Evolutionary conservation across 371 early-diverging fungal species (phyloP), one percentile per base, ranked within the genome.

Genomic region (Mortierella sp.): DNA sequence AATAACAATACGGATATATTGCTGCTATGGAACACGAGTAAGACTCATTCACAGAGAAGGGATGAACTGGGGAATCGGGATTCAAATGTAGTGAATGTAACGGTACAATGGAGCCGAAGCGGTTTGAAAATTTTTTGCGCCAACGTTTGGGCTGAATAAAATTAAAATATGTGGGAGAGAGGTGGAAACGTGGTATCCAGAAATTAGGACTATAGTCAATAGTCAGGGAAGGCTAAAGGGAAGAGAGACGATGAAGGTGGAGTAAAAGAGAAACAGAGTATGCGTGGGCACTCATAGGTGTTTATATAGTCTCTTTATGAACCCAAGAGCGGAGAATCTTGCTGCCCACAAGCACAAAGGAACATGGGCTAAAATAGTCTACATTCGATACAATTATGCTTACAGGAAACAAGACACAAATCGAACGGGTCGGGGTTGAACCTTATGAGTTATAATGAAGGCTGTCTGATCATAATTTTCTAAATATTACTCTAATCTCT

Each of bases 341-440:
- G 38, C 40, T 4, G 21, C 38, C 19, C n/a, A 28, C 2, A 28
- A 8, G 60, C 33, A 38, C 4, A 16, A n/a, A 32, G 38, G 38
- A 59, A 38, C 21, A 15, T 32, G 32, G 36, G 58, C 13, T 11
- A 62, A 21, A 40, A 38, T 15, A 32, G 28, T 28, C 28, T 28
- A 28, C 28, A 28, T 28, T 1, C 28, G 28, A 28, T 28, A 28
- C 28, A 10, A 22, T 33, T 45, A 58, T 33, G 58, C 58, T 58
- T 58, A 58, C 16, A n/a, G n/a, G 50, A 50, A 50, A 50, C 50
- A 50, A 50, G 43, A n/a, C 50, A 50, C 50, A 50, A n/a, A 11
- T 45, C 50, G 5, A 50, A 43, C 15, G 15, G 43, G 50, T n/a
- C n/a, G 50, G 16, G 50, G 50, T 50, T 50, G n/a, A 50, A 50